Percentiles rank a stretch among this genome's conserved stretches.
These are phyloP conservation scores for Alternaria brassicae DNA, from an alignment of 2,329 filamentous ascomycete genomes.

Conservation along the genomic window DNA sequence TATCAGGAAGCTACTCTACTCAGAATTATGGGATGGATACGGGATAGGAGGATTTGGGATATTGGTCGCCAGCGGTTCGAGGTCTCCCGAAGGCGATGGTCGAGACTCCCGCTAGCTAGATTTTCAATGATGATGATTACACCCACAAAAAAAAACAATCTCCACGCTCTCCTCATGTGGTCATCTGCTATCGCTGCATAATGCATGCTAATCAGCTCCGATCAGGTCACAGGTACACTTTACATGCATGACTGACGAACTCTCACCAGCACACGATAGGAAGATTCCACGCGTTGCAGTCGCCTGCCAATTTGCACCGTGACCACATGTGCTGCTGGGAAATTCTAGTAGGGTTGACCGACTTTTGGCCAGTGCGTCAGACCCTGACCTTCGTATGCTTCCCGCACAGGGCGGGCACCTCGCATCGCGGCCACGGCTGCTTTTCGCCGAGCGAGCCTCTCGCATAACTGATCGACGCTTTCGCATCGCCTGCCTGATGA, in stretches of 20 bases:
- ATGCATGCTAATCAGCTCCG: constrained; percentile 26
- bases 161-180: constrained; percentile 27
- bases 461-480: constrained; percentile 19
- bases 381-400: constrained; percentile 16
- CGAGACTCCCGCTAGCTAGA: constrained; percentile 39
- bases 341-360: constrained; percentile 22
- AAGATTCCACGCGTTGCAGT: neutral
- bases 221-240: constrained; percentile 17
- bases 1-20: constrained; percentile 31
- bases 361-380: constrained; percentile 28
- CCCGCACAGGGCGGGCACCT: constrained; percentile 8
- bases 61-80: constrained; percentile 28
- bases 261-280: constrained; percentile 4
- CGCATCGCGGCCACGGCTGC: constrained; percentile 11
- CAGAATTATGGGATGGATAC: constrained; percentile 21
- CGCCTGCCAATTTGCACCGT: constrained; percentile 5
- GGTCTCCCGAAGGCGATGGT: constrained; percentile 34
- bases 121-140: constrained; percentile 27
- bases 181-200: constrained; percentile 18
- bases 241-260: constrained; percentile 2
- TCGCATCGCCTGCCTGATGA: constrained; percentile 12
- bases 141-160: constrained; percentile 20
- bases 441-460: constrained; percentile 7
- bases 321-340: constrained; percentile 7
- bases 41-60: constrained; percentile 11